phyloP scores from a whole-genome alignment of 2,329 filamentous ascomycete genomes.

The Claviceps purpurea region DNA sequence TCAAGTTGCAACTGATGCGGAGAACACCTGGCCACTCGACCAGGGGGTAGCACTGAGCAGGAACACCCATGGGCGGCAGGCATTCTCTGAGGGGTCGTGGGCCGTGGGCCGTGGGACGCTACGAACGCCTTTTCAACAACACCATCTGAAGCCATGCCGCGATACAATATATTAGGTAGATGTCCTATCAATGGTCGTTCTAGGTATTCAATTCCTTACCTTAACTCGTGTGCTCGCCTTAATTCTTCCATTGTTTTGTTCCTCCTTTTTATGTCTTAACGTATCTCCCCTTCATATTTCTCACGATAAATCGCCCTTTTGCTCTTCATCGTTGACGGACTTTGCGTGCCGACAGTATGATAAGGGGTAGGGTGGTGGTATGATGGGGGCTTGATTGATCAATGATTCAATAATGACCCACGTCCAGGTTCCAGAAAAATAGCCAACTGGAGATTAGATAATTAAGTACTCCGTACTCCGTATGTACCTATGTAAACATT shows the following conservation, averaged over 20 bases:
- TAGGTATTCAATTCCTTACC: too few species aligned
- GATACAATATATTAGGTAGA: too few species aligned
- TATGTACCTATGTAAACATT: too few species aligned
- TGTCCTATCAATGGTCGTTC: too few species aligned
- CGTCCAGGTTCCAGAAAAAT: not conserved
- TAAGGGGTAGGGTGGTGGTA: not conserved
- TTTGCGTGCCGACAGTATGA: not conserved
- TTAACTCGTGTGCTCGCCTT: not conserved
- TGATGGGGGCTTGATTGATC: too few species aligned
- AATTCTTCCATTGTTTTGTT: not conserved
- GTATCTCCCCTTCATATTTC: not conserved
- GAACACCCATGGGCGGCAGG: not conserved
- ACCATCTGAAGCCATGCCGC: too few species aligned
- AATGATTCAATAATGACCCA: too few species aligned
- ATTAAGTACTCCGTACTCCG: not conserved
- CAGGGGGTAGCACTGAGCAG: not conserved
- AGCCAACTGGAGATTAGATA: not conserved
- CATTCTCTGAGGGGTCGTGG: too few species aligned
- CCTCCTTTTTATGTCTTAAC: not conserved
- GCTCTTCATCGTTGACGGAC: not conserved
- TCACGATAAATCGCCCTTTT: not conserved
- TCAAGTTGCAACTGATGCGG: constrained; percentile 3
- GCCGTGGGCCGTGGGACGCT: too few species aligned
- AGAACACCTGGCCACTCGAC: not conserved
- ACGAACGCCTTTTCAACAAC: too few species aligned